Conservation (phyloP, 331 rosid species). For the Acacia pycnantha region DNA sequence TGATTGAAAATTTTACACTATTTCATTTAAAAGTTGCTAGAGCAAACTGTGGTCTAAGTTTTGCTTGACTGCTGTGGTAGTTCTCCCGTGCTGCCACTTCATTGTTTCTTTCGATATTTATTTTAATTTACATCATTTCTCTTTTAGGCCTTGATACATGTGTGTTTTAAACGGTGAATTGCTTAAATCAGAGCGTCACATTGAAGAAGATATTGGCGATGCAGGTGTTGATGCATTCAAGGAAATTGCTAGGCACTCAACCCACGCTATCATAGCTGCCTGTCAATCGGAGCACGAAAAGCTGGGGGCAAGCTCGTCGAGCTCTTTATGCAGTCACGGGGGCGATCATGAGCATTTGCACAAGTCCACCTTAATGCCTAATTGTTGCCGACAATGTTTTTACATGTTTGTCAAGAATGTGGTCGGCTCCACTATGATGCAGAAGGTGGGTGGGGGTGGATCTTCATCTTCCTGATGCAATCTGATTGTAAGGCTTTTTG, state of each 20-base stretch:
- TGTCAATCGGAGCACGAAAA: constrained; percentile 51
- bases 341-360: constrained; percentile 27
- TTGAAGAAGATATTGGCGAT: constrained; percentile 23
- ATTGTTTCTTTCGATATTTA: constrained; percentile 1
- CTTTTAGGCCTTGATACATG: not conserved
- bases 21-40: constrained; percentile 2
- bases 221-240: constrained; percentile 59
- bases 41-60: not conserved
- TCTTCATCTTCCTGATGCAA: constrained; percentile 3
- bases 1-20: not conserved
- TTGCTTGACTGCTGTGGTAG: not conserved
- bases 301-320: constrained; percentile 23
- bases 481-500: not conserved
- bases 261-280: constrained; percentile 68
- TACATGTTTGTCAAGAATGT: constrained; percentile 48
- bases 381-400: constrained; percentile 66
- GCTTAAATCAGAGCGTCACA: constrained; percentile 6
- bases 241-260: constrained; percentile 62
- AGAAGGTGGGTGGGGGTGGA: constrained; percentile 34
- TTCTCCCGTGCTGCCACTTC: not conserved
- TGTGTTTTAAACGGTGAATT: not conserved
- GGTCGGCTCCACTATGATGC: constrained; percentile 44
- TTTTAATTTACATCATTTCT: not conserved
- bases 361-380: constrained; percentile 48
- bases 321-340: constrained; percentile 49